Evolutionary conservation across 2,329 filamentous ascomycete genomes (phyloP).

Genomic region (Trichophyton rubrum): DNA sequence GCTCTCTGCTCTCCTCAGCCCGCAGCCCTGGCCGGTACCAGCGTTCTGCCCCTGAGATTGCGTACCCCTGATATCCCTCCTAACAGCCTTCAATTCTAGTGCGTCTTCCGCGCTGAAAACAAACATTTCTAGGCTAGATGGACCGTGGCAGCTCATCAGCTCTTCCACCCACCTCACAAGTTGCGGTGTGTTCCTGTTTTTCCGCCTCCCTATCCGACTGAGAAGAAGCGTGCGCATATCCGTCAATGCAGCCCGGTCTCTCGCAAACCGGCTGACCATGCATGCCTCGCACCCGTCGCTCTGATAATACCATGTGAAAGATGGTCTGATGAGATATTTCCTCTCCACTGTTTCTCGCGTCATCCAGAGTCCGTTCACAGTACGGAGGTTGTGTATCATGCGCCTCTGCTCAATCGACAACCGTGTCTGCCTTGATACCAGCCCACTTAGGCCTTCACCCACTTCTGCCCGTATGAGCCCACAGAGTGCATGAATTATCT

Average conservation of each 20-base stretch:
- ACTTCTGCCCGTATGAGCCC: slow-evolving; percentile 15
- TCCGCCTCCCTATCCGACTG: slow-evolving; percentile 21
- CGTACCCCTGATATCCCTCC: slow-evolving; percentile 3
- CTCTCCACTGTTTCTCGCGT: slow-evolving; percentile 8
- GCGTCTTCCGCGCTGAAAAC: slow-evolving; percentile 6
- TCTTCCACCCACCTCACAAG: slow-evolving; percentile 22
- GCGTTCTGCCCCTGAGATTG: neutral
- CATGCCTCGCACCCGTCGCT: slow-evolving; percentile 27
- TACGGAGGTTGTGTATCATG: slow-evolving; percentile 16
- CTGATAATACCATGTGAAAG: slow-evolving; percentile 19
- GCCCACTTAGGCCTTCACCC: slow-evolving; percentile 14
- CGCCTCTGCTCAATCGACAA: slow-evolving; percentile 12
- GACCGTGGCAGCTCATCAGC: slow-evolving; percentile 15
- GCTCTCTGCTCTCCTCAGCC: neutral
- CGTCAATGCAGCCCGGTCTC: slow-evolving; percentile 17
- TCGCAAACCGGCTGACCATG: slow-evolving; percentile 24
- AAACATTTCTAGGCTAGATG: slow-evolving; percentile 4
- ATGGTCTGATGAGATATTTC: slow-evolving; percentile 4
- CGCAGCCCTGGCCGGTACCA: neutral
- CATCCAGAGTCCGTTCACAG: slow-evolving; percentile 25
- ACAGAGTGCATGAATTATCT: slow-evolving; percentile 13
- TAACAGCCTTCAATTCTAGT: slow-evolving; percentile 1
- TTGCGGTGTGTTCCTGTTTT: slow-evolving; percentile 16
- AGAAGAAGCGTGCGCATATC: slow-evolving; percentile 22
- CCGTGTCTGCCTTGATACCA: slow-evolving; percentile 10